Percentiles rank a stretch among this genome's conserved stretches.
Evolutionary conservation across 1,139 yeast species (phyloP).

Genomic region (Candida sp.): DNA sequence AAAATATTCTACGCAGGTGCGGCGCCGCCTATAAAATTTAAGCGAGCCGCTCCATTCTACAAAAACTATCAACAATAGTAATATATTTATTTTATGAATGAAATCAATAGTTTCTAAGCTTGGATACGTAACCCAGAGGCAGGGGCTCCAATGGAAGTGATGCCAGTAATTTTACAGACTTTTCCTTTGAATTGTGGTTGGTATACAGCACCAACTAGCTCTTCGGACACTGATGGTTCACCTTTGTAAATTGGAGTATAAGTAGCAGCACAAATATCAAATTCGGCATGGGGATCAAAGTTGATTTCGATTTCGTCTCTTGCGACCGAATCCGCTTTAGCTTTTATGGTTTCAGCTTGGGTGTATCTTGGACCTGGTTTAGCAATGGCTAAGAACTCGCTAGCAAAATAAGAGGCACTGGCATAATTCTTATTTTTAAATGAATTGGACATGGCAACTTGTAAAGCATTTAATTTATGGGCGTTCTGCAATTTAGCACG

Average conservation of each 20-base stretch:
- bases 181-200: constrained; percentile 75
- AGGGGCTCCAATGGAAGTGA: constrained; percentile 87
- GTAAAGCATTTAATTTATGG: constrained; percentile 84
- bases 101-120: constrained; percentile 17
- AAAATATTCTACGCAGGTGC: not conserved
- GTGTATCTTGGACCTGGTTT: constrained; percentile 80
- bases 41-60: no score
- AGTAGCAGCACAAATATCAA: constrained; percentile 85
- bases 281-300: constrained; percentile 89
- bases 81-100: no score
- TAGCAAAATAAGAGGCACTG: constrained; percentile 88
- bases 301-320: constrained; percentile 88
- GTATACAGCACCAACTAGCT: constrained; percentile 90
- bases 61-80: no score
- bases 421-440: constrained; percentile 86
- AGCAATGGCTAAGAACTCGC: constrained; percentile 68
- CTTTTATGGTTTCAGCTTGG: constrained; percentile 80
- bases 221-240: constrained; percentile 65
- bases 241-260: constrained; percentile 88
- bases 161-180: constrained; percentile 69
- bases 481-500: constrained; percentile 76
- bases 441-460: constrained; percentile 93
- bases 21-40: not conserved
- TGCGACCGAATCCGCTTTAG: constrained; percentile 74
- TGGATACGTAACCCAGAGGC: constrained; percentile 85